A percentile compares a stretch with the other conserved stretches of the same genome.
These are phyloP conservation scores for Corymbia citriodora DNA, from an alignment of 441 rosid species.

Conservation along the genomic window DNA sequence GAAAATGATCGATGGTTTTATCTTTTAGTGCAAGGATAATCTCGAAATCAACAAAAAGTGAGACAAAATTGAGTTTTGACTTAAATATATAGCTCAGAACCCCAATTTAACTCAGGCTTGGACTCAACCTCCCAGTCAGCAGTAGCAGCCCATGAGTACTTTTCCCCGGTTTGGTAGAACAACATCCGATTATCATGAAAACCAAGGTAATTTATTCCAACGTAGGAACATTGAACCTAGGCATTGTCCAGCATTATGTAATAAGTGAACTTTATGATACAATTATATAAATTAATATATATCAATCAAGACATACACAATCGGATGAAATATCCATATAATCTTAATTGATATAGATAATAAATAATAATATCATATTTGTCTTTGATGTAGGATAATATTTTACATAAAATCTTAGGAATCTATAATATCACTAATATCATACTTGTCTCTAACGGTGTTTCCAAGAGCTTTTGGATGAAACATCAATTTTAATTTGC, in stretches of 20 bases:
- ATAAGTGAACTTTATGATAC: too few relatives aligned
- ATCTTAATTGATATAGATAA: too few relatives aligned
- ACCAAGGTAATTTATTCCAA: neutral
- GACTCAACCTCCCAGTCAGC: neutral
- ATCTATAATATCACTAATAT: too few relatives aligned
- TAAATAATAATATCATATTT: too few relatives aligned
- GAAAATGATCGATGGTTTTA: neutral
- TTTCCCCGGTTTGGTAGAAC: neutral
- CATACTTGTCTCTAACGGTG: too few relatives aligned
- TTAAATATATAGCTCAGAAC: neutral
- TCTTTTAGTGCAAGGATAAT: neutral
- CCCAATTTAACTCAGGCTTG: neutral
- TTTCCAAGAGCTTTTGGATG: neutral
- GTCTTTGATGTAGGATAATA: too few relatives aligned
- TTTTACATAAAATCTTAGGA: too few relatives aligned
- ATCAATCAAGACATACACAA: too few relatives aligned
- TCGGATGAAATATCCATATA: too few relatives aligned
- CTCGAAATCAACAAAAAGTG: neutral
- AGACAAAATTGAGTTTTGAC: neutral
- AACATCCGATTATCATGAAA: neutral
- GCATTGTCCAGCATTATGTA: neutral
- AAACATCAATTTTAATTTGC: neutral
- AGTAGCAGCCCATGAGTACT: neutral
- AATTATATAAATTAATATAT: too few relatives aligned
- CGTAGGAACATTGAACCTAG: neutral